phyloP scores from a whole-genome alignment of 306 rosid species.

The Erythrophleum fordii region DNA sequence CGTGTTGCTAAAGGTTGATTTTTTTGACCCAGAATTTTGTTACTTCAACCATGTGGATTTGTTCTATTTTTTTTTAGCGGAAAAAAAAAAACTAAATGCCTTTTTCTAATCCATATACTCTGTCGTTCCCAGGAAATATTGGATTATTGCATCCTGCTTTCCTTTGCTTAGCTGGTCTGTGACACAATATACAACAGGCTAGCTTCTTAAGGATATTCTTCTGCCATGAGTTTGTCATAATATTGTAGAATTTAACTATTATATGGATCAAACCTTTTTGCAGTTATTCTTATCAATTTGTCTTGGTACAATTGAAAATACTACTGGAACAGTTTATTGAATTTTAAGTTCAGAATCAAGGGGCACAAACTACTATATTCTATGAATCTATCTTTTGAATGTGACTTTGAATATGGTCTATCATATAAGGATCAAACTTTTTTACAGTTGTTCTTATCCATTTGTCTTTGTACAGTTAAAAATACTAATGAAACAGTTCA shows the following conservation, averaged over 20 bases:
- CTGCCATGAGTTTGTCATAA: neutral
- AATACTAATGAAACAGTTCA: neutral
- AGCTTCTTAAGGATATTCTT: neutral
- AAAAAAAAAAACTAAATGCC: neutral
- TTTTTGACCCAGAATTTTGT: neutral
- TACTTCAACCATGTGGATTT: slow-evolving; percentile 3
- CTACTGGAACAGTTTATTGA: neutral
- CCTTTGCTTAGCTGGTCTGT: neutral
- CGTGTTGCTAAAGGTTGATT: neutral
- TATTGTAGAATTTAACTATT: neutral
- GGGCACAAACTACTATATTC: neutral
- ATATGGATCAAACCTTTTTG: neutral
- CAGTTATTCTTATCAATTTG: slow-evolving; percentile 7
- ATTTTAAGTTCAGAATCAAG: slow-evolving; percentile 24
- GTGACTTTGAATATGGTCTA: neutral
- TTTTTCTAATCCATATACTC: neutral
- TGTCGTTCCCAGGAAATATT: neutral
- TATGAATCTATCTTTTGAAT: slow-evolving; percentile 12
- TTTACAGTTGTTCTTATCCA: neutral
- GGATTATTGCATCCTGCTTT: neutral
- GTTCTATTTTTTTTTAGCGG: neutral
- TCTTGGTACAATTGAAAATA: neutral
- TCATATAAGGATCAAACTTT: neutral
- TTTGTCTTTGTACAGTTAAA: slow-evolving; percentile 16
- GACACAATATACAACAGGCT: neutral